Percentiles rank a stretch among this genome's conserved stretches.
These are phyloP conservation scores for Epichloe gansuensis DNA, from an alignment of 2,329 filamentous ascomycete genomes.

Conservation along the genomic window DNA sequence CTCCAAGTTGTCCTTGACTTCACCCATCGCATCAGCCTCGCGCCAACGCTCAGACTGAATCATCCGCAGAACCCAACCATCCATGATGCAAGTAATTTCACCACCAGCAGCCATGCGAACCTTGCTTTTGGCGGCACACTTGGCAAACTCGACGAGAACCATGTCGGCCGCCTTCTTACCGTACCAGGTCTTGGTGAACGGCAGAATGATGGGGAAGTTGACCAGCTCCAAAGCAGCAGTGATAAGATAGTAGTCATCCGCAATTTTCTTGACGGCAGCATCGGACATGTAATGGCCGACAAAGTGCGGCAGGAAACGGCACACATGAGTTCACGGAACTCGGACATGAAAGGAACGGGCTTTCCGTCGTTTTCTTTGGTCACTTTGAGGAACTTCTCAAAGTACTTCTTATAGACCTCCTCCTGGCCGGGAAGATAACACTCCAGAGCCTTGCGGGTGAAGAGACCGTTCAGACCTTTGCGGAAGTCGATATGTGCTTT, in stretches of 20 bases:
- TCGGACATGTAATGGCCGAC: slow-evolving; percentile 92
- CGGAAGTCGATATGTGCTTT: slow-evolving; percentile 93
- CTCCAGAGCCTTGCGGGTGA: slow-evolving; percentile 81
- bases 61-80: slow-evolving; percentile 85
- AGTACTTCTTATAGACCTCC: slow-evolving; percentile 81
- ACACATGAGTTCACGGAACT: slow-evolving; percentile 90
- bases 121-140: slow-evolving; percentile 88
- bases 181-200: slow-evolving; percentile 93
- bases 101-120: slow-evolving; percentile 82
- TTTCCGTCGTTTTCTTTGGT: slow-evolving; percentile 61
- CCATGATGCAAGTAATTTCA: slow-evolving; percentile 83
- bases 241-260: slow-evolving; percentile 93
- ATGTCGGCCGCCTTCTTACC: slow-evolving; percentile 92
- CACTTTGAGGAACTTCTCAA: slow-evolving; percentile 63
- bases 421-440: slow-evolving; percentile 86
- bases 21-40: slow-evolving; percentile 62
- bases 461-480: slow-evolving; percentile 88
- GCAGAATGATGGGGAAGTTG: slow-evolving; percentile 95
- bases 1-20: slow-evolving; percentile 53
- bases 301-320: slow-evolving; percentile 90
- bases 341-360: slow-evolving; percentile 76
- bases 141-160: slow-evolving; percentile 79
- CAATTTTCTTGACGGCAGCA: slow-evolving; percentile 82
- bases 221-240: slow-evolving; percentile 92
- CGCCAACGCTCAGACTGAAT: slow-evolving; percentile 74